Evolutionary conservation across 2,329 filamentous ascomycete species (phyloP).

Genomic region (Colletotrichum tabaci): DNA sequence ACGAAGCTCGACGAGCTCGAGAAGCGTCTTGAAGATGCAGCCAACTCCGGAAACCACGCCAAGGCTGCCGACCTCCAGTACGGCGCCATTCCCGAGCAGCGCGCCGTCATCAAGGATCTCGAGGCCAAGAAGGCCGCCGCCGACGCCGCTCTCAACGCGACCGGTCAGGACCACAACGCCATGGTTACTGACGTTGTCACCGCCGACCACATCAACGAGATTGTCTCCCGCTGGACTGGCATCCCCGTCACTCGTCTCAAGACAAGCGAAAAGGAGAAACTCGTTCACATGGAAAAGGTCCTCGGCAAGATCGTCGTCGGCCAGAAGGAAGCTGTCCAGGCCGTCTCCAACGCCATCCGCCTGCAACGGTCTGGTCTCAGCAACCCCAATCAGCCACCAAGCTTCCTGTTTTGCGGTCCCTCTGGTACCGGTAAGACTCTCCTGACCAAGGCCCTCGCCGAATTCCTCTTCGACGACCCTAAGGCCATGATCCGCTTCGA

Average conservation of each 20-base stretch:
- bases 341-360: constrained; percentile 95
- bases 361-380: constrained; percentile 93
- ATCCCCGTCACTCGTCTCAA: constrained; percentile 95
- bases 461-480: constrained; percentile 97
- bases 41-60: constrained; percentile 85
- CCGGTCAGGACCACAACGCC: constrained; percentile 72
- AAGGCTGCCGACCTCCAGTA: constrained; percentile 96
- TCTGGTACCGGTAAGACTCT: constrained; percentile 98
- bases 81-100: constrained; percentile 95
- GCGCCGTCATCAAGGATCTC: constrained; percentile 82
- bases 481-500: constrained; percentile 99
- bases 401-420: constrained; percentile 98
- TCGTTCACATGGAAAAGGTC: constrained; percentile 95
- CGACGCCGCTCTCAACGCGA: constrained; percentile 77
- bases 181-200: constrained; percentile 95
- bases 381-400: constrained; percentile 97
- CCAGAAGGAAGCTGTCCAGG: constrained; percentile 92
- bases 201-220: constrained; percentile 98
- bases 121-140: constrained; percentile 85
- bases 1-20: constrained; percentile 93
- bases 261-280: constrained; percentile 97
- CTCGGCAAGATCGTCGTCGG: constrained; percentile 90
- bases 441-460: constrained; percentile 94
- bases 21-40: constrained; percentile 94
- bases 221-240: constrained; percentile 97